Percentiles rank a stretch among this genome's conserved stretches.
phyloP scores from a whole-genome alignment of 805 yeast genomes.

The Hanseniaspora mollemarum region DNA sequence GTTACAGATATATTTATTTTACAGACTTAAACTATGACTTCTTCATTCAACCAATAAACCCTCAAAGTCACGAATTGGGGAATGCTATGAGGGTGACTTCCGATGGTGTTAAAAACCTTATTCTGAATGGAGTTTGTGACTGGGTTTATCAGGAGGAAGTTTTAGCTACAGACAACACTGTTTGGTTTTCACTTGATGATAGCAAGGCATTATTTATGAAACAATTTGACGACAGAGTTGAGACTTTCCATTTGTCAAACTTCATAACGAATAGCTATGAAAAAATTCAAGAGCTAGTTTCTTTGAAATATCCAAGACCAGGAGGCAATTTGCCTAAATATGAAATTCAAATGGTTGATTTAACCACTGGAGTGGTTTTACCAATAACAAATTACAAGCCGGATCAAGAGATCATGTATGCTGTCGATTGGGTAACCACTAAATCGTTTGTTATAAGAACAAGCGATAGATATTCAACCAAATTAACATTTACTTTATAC shows the following conservation, averaged over 20 bases:
- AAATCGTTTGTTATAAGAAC: slow-evolving; percentile 44
- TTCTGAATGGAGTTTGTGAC: slow-evolving; percentile 62
- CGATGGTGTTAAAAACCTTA: slow-evolving; percentile 16
- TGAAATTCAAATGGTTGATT: slow-evolving; percentile 2
- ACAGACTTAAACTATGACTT: slow-evolving; percentile 43
- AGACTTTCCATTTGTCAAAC: slow-evolving; percentile 40
- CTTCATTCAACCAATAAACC: slow-evolving; percentile 35
- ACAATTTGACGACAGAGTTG: slow-evolving; percentile 51
- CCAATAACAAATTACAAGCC: slow-evolving; percentile 26
- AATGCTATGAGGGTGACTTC: slow-evolving; percentile 16
- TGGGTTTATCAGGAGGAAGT: slow-evolving; percentile 85
- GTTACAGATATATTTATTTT: slow-evolving; percentile 43
- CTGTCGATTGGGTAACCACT: slow-evolving; percentile 47
- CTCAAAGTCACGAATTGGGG: slow-evolving; percentile 16
- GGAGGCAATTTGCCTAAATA: slow-evolving; percentile 48
- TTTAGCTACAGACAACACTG: slow-evolving; percentile 41
- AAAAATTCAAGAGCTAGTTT: slow-evolving; percentile 31
- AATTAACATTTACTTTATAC: slow-evolving; percentile 36
- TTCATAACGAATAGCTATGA: slow-evolving; percentile 32
- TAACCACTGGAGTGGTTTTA: slow-evolving; percentile 23
- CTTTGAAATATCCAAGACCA: slow-evolving; percentile 56
- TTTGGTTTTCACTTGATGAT: slow-evolving; percentile 69
- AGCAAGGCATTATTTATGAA: slow-evolving; percentile 42
- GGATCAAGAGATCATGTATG: slow-evolving; percentile 47
- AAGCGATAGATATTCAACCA: slow-evolving; percentile 51